Percentiles rank a stretch among this genome's conserved stretches.
phyloP scores from a whole-genome alignment of 2,329 filamentous ascomycete genomes.

The Scopulariopsis brevicaulis region DNA sequence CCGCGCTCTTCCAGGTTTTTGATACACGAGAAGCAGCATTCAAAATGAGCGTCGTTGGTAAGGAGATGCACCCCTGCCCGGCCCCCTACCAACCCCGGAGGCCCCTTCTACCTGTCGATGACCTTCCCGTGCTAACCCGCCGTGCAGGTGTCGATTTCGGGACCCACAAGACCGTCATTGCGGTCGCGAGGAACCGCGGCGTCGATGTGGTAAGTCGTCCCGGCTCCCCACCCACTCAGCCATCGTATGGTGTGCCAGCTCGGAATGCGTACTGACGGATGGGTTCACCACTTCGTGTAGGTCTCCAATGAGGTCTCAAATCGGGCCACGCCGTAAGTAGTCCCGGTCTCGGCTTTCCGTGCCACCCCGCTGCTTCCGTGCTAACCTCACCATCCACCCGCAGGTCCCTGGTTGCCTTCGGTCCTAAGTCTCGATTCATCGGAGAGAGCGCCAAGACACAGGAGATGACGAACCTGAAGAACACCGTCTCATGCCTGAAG shows the following conservation, averaged over 20 bases:
- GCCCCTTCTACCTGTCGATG: background rate
- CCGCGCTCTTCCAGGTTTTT: background rate
- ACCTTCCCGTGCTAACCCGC: background rate
- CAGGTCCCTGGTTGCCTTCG: constrained; percentile 90
- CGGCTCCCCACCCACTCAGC: constrained; percentile 1
- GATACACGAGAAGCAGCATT: background rate
- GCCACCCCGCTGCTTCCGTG: background rate
- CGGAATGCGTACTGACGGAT: background rate
- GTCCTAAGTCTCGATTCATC: constrained; percentile 84
- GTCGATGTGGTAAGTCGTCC: constrained; percentile 82
- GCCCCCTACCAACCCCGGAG: background rate
- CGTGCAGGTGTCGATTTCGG: constrained; percentile 76
- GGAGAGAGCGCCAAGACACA: constrained; percentile 96
- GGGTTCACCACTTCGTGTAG: constrained; percentile 32
- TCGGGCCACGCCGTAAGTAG: constrained; percentile 86
- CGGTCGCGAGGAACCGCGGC: constrained; percentile 94
- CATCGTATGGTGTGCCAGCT: background rate
- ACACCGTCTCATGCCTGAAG: constrained; percentile 89
- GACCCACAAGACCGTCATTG: constrained; percentile 92
- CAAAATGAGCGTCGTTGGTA: constrained; percentile 46
- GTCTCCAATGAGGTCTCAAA: constrained; percentile 99
- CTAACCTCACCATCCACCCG: background rate
- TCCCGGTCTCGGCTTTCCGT: background rate
- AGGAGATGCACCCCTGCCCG: constrained; percentile 12
- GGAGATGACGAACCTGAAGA: constrained; percentile 99